A percentile compares a stretch with the other conserved stretches of the same genome.
Conservation (phyloP, 2,329 filamentous ascomycete genomes). For the Alternaria dauci region DNA sequence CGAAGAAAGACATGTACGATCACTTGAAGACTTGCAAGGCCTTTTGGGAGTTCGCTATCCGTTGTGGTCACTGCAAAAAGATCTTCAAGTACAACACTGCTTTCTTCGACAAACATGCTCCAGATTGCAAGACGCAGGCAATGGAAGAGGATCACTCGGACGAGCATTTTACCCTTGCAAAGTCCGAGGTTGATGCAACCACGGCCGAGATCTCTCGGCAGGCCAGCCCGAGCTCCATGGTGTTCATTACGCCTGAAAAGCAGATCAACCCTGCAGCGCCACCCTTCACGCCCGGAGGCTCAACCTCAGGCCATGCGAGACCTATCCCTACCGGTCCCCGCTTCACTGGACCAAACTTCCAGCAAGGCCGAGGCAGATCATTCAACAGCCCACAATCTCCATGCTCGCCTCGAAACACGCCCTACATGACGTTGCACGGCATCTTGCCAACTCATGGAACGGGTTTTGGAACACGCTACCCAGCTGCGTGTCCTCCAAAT, state of each 20-base stretch:
- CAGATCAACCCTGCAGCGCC: neutral
- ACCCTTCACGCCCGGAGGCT: neutral
- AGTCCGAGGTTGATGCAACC: neutral
- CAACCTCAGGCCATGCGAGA: neutral
- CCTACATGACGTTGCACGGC: neutral
- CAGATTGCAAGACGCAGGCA: neutral
- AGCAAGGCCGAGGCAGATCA: neutral
- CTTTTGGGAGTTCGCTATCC: neutral
- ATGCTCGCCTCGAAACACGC: neutral
- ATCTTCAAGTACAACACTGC: slow-evolving; percentile 1
- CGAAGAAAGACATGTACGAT: neutral
- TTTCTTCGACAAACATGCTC: neutral
- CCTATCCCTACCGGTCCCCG: neutral
- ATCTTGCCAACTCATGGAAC: neutral
- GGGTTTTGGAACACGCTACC: neutral
- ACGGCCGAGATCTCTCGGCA: neutral
- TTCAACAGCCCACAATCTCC: neutral
- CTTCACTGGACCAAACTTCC: neutral
- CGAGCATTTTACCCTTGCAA: neutral
- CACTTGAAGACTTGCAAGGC: neutral
- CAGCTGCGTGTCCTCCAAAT: neutral
- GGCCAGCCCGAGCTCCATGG: neutral
- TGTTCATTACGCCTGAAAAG: neutral
- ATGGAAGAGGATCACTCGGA: too few relatives aligned
- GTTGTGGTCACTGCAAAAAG: neutral